Evolutionary conservation across 164 flowering plant species (phyloP).

Genomic region (Vitis amurensis): DNA sequence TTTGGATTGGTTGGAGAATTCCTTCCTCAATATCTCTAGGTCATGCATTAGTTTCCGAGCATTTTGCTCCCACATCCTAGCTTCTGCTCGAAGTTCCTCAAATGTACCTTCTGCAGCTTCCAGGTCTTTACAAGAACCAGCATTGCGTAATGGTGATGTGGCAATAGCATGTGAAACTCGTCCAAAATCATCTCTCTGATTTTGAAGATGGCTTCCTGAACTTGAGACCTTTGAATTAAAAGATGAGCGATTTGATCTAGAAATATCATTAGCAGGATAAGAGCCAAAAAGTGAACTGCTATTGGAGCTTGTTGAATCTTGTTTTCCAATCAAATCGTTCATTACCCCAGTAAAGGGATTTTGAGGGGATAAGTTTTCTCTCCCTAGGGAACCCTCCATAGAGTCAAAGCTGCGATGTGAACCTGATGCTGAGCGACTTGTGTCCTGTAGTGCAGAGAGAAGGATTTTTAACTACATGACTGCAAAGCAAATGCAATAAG

Average conservation of each 20-base stretch:
- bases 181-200: conserved; percentile 26
- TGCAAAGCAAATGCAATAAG: not conserved
- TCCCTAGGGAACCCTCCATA: conserved; percentile 38
- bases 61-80: conserved; percentile 80
- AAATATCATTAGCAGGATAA: conserved; percentile 25
- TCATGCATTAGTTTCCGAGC: conserved; percentile 58
- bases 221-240: conserved; percentile 35
- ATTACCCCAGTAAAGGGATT: conserved; percentile 28
- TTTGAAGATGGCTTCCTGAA: conserved; percentile 29
- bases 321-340: conserved; percentile 33
- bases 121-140: conserved; percentile 47
- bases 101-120: conserved; percentile 63
- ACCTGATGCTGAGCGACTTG: conserved; percentile 54
- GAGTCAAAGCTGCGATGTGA: conserved; percentile 59
- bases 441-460: conserved; percentile 43
- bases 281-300: conserved; percentile 27
- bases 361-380: conserved; percentile 35
- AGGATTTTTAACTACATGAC: conserved; percentile 3
- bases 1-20: conserved; percentile 49
- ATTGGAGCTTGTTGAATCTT: conserved; percentile 43
- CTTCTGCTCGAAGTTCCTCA: conserved; percentile 65
- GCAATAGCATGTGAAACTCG: conserved; percentile 20
- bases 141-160: conserved; percentile 32
- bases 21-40: conserved; percentile 45
- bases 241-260: conserved; percentile 41